Percentiles rank a stretch among this genome's conserved stretches.
These are phyloP conservation scores for Vigna reflexopilosa DNA, from an alignment of 306 rosid genomes.

Conservation along the genomic window DNA sequence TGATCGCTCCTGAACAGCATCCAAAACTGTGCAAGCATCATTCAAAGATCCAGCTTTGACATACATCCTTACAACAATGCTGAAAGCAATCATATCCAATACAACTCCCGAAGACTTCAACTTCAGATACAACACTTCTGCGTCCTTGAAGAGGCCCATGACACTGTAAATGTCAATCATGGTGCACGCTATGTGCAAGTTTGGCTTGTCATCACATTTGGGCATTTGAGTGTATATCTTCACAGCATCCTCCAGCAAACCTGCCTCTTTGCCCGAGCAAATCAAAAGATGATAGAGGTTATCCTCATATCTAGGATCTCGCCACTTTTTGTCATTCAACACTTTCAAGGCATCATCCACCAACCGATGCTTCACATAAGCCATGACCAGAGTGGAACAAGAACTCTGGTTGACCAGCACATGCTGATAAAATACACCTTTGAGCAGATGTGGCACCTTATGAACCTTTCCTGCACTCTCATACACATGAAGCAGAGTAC, in stretches of 20 bases:
- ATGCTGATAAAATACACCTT: conserved; percentile 65
- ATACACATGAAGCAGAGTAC: conserved; percentile 71
- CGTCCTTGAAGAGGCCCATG: conserved; percentile 68
- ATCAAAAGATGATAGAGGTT: conserved; percentile 88
- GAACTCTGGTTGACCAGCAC: conserved; percentile 76
- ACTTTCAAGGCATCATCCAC: conserved; percentile 73
- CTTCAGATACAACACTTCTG: conserved; percentile 67
- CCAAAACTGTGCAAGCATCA: conserved; percentile 85
- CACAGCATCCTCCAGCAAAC: conserved; percentile 74
- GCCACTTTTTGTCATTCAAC: conserved; percentile 76
- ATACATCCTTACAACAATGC: conserved; percentile 81
- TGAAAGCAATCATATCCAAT: conserved; percentile 82
- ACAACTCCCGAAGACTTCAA: conserved; percentile 63
- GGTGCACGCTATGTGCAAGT: conserved; percentile 81
- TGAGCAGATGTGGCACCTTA: conserved; percentile 67
- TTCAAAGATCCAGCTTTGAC: conserved; percentile 76
- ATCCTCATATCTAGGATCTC: conserved; percentile 67
- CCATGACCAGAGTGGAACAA: conserved; percentile 85
- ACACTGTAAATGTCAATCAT: conserved; percentile 80
- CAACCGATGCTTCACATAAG: conserved; percentile 77
- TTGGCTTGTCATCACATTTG: conserved; percentile 56
- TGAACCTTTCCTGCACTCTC: conserved; percentile 75
- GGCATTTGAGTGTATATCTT: conserved; percentile 62
- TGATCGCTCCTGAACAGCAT: conserved; percentile 61
- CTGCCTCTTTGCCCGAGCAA: conserved; percentile 84